These are phyloP conservation scores for Fusarium burgessii DNA, from an alignment of 2,329 filamentous ascomycete genomes.

Conservation along the genomic window DNA sequence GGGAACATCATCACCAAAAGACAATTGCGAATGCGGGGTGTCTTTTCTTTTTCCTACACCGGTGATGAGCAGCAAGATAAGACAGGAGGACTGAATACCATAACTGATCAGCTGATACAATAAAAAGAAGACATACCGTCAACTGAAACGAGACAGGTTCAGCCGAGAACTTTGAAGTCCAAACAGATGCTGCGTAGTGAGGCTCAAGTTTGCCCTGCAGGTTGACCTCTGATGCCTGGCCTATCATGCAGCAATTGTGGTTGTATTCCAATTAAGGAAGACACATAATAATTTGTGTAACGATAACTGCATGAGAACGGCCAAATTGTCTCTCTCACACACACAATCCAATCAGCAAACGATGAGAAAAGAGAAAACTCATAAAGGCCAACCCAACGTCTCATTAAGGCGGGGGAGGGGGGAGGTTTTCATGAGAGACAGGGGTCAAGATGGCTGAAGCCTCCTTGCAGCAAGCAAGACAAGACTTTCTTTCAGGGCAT, in stretches of 20 bases:
- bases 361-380: slow-evolving; percentile 20
- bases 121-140: neutral
- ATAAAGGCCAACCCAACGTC: neutral
- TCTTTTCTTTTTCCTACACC: slow-evolving; percentile 22
- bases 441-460: slow-evolving; percentile 7
- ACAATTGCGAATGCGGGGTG: slow-evolving; percentile 25
- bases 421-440: slow-evolving; percentile 11
- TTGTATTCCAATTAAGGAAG: neutral
- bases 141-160: slow-evolving; percentile 2
- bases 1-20: neutral
- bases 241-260: neutral
- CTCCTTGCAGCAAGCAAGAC: neutral
- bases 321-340: neutral
- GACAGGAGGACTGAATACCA: neutral
- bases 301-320: neutral
- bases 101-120: neutral
- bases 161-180: neutral
- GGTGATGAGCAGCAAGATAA: slow-evolving; percentile 19
- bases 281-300: neutral
- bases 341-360: neutral
- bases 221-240: neutral
- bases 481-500: neutral
- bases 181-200: neutral
- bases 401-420: slow-evolving; percentile 24
- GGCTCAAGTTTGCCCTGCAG: slow-evolving; percentile 12